Conservation (phyloP, 169 alveolate genomes). For the Besnoitia besnoiti region DNA sequence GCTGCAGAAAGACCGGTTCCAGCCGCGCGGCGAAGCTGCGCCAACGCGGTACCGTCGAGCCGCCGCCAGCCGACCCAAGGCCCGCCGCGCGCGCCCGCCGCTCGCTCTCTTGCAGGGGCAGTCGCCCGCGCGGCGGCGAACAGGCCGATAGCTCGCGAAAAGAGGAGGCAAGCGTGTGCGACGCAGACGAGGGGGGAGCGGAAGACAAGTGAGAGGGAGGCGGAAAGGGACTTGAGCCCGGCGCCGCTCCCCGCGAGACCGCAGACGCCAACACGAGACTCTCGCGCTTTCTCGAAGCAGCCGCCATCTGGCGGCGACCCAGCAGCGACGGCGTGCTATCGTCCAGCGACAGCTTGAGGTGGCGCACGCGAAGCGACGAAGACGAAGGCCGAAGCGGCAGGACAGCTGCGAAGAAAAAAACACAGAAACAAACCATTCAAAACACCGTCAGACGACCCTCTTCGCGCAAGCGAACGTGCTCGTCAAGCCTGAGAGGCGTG, state of each 20-base stretch:
- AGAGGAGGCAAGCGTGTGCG: neutral
- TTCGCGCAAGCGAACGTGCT: too few relatives aligned
- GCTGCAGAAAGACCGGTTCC: constrained; percentile 4
- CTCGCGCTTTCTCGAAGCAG: too few relatives aligned
- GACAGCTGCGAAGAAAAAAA: neutral
- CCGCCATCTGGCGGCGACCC: too few relatives aligned
- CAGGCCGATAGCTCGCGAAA: neutral
- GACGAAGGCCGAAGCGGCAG: constrained; percentile 7
- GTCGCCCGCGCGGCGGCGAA: neutral
- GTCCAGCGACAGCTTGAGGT: neutral
- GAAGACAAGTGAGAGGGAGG: neutral
- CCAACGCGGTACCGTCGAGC: neutral
- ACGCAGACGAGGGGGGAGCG: neutral
- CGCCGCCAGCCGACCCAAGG: too few relatives aligned
- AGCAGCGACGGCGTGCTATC: neutral
- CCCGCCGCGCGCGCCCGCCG: neutral
- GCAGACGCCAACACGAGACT: too few relatives aligned
- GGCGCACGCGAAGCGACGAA: neutral
- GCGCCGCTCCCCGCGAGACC: neutral
- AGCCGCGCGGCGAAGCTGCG: neutral
- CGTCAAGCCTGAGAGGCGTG: too few relatives aligned
- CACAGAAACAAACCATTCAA: too few relatives aligned
- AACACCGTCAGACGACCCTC: too few relatives aligned
- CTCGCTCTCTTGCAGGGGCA: neutral
- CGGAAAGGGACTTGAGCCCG: neutral